A percentile compares a stretch with the other conserved stretches of the same genome.
These are phyloP conservation scores for Metschnikowia picachoensis DNA, from an alignment of 805 yeast species.

Conservation along the genomic window DNA sequence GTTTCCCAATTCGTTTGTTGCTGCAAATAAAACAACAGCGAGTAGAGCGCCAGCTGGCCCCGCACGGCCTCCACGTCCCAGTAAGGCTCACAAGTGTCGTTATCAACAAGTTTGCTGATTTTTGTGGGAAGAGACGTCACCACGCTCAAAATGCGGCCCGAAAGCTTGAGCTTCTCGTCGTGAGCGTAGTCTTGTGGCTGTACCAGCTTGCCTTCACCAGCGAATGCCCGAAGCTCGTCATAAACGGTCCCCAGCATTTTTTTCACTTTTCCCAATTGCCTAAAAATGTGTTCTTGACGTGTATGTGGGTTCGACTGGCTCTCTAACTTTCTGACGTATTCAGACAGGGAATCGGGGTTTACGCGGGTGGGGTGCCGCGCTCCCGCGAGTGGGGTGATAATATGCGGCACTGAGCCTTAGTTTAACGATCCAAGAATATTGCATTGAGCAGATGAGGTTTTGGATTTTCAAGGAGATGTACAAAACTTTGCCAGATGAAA, in stretches of 20 bases:
- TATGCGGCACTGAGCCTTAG: too few species aligned
- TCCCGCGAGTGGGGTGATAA: too few species aligned
- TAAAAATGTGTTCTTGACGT: too few species aligned
- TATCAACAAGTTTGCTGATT: constrained; percentile 40
- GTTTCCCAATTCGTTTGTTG: constrained; percentile 80
- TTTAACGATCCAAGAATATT: too few species aligned
- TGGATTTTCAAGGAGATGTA: too few species aligned
- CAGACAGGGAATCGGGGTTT: too few species aligned
- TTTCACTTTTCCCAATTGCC: too few species aligned
- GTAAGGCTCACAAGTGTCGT: constrained; percentile 26
- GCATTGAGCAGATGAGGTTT: too few species aligned
- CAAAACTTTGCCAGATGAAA: too few species aligned
- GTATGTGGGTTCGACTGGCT: too few species aligned
- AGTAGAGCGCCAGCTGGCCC: constrained; percentile 82
- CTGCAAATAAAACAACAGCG: constrained; percentile 63
- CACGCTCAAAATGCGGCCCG: constrained; percentile 66
- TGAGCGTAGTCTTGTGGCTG: constrained; percentile 29
- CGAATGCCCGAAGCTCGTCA: constrained; percentile 22
- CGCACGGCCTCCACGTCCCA: constrained; percentile 65
- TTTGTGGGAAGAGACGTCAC: constrained; percentile 67
- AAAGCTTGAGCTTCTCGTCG: constrained; percentile 34
- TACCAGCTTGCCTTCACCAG: constrained; percentile 18
- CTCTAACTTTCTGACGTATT: too few species aligned
- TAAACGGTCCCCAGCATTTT: constrained; percentile 13
- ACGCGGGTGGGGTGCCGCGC: too few species aligned